Percentiles rank a stretch among this genome's conserved stretches.
phyloP scores from a whole-genome alignment of 495 filamentous ascomycete genomes.

The Penicillium nucicola region DNA sequence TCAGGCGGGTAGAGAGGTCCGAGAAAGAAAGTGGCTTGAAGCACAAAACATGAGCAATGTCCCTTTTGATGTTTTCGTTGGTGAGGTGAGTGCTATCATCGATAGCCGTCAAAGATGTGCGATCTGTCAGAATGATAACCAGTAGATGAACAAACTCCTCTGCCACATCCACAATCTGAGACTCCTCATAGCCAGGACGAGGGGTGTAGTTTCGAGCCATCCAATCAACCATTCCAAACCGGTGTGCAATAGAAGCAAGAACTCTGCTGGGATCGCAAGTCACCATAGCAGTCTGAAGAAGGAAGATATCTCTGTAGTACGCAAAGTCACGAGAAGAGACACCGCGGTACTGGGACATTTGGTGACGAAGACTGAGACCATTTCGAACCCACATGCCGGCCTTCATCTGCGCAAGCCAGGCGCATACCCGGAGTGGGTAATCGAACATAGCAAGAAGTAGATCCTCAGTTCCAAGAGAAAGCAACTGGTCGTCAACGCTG shows the following conservation, averaged over 20 bases:
- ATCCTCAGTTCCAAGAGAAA: conserved; percentile 57
- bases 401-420: conserved; percentile 97
- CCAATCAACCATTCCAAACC: conserved; percentile 89
- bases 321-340: conserved; percentile 85
- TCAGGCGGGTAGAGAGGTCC: conserved; percentile 73
- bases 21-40: conserved; percentile 95
- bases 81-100: conserved; percentile 65
- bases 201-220: conserved; percentile 74
- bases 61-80: conserved; percentile 71
- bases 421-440: conserved; percentile 87
- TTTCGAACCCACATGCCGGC: conserved; percentile 98
- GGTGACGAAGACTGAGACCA: conserved; percentile 89
- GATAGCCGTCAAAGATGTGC: conserved; percentile 70
- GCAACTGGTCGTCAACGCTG: conserved; percentile 15
- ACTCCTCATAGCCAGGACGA: conserved; percentile 70
- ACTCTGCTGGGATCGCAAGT: conserved; percentile 80
- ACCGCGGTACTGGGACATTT: conserved; percentile 87
- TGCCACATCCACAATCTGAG: conserved; percentile 83
- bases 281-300: conserved; percentile 87
- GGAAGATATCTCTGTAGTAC: conserved; percentile 91
- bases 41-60: conserved; percentile 90
- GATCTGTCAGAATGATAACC: conserved; percentile 85
- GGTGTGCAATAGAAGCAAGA: conserved; percentile 84
- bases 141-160: conserved; percentile 95
- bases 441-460: conserved; percentile 87